phyloP scores from a whole-genome alignment of 2,329 filamentous ascomycete species.

The Penicillium sp. region DNA sequence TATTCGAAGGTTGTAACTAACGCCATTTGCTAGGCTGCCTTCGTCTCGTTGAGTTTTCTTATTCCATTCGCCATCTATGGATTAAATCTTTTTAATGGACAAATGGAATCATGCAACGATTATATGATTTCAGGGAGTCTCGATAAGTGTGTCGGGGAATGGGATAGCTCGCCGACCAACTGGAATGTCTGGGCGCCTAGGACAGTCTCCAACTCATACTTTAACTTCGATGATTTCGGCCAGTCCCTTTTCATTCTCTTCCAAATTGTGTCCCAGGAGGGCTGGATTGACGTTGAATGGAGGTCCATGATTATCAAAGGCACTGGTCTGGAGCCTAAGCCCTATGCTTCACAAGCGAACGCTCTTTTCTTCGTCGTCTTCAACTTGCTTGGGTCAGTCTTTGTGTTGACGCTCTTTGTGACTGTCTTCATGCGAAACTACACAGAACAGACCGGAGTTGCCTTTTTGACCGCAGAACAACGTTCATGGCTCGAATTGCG shows the following conservation, averaged over 20 bases:
- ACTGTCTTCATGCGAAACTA: constrained; percentile 99
- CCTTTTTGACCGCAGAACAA: constrained; percentile 91
- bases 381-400: constrained; percentile 93
- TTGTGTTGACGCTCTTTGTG: constrained; percentile 94
- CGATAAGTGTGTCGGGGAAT: constrained; percentile 80
- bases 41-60: constrained; percentile 88
- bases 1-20: constrained; percentile 1
- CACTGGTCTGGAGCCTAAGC: constrained; percentile 65
- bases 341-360: constrained; percentile 71
- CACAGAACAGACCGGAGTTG: constrained; percentile 95
- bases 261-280: constrained; percentile 97
- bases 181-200: constrained; percentile 85
- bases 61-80: constrained; percentile 97
- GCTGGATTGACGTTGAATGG: constrained; percentile 93
- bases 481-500: constrained; percentile 93
- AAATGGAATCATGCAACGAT: constrained; percentile 79
- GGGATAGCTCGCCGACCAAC: constrained; percentile 67
- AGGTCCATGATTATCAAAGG: constrained; percentile 77
- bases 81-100: constrained; percentile 83
- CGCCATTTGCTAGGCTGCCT: constrained; percentile 58
- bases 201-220: constrained; percentile 75
- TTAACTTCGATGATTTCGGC: constrained; percentile 93
- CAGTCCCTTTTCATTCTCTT: constrained; percentile 92
- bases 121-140: constrained; percentile 52
- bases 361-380: constrained; percentile 93